Evolutionary conservation across 805 yeast genomes (phyloP).

Genomic region (Ogataea dorogensis): DNA sequence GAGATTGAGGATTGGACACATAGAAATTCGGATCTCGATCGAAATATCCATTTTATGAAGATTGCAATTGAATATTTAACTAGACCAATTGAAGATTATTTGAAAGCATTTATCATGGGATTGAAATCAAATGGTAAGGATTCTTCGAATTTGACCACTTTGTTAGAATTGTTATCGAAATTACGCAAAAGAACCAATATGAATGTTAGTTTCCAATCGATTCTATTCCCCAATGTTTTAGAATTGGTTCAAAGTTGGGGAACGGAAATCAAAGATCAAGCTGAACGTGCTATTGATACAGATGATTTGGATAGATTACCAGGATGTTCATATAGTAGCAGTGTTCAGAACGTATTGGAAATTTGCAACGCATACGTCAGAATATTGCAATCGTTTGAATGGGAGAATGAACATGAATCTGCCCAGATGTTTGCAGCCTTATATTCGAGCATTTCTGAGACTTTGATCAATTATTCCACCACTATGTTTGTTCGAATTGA

Average conservation of each 20-base stretch:
- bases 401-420: conserved; percentile 64
- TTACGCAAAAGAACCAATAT: conserved; percentile 21
- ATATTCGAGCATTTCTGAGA: conserved; percentile 61
- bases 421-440: conserved; percentile 61
- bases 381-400: conserved; percentile 57
- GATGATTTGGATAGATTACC: conserved; percentile 51
- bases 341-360: conserved; percentile 29
- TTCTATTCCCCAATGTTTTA: conserved; percentile 24
- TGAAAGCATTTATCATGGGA: conserved; percentile 20
- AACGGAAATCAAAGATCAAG: conserved; percentile 23
- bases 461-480: conserved; percentile 51
- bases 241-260: conserved; percentile 28
- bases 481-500: conserved; percentile 25
- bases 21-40: conserved; percentile 23
- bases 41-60: conserved; percentile 20
- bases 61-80: conserved; percentile 19
- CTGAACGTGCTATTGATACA: conserved; percentile 51
- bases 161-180: conserved; percentile 13
- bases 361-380: conserved; percentile 37
- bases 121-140: conserved; percentile 8
- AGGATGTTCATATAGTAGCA: conserved; percentile 30
- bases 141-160: conserved; percentile 11
- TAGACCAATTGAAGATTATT: conserved; percentile 21
- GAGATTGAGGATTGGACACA: conserved; percentile 27
- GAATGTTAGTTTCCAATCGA: conserved; percentile 26